Base-by-base conservation (phyloP, 2,329 filamentous ascomycete genomes). In the Ophiognomonia clavigignenti-juglandacearum region DNA sequence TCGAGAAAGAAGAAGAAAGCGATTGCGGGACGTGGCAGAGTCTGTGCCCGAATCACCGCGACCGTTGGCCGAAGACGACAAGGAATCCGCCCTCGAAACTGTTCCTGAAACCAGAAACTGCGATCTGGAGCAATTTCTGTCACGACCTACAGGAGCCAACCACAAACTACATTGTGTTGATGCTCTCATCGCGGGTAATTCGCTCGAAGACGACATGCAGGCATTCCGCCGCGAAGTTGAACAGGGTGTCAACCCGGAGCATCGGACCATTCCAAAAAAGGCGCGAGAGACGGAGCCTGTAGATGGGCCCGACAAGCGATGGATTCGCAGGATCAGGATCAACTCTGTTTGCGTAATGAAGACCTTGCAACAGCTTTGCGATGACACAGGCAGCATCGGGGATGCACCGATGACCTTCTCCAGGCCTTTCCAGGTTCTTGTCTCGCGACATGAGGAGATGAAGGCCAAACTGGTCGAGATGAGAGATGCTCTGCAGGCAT, bases 271-370 rank as follows among this genome's bases (percentile, higher is more conserved):
- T n/a, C n/a, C n/a, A n/a, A n/a, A n/a, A n/a, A n/a, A n/a, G n/a
- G n/a, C n/a, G n/a, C n/a, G n/a, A n/a, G n/a, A n/a, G n/a, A n/a
- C n/a, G 0, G 18, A 2, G n/a, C 6, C 34, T 3, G 9, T 22
- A 5, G 3, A 8, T 1, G 9, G 1, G 2, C 19, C 6, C 1
- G 14, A 26, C 13, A 45, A 45, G 20, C n/a, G n/a, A n/a, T 45
- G 35, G 19, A 39, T 45, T n/a, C 26, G 43, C 22, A 18, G 9
- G 4, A 24, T 45, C 1, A 18, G 43, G 5, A 31, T 45, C 23
- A 45, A 45, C 22, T 45, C 43, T 1, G 16, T 0, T 4, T 34
- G 13, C 24, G 43, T 45, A n/a, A 9, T 45, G 18, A 6, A 14
- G 11, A 1, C 20, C 3, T 3, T 44, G 11, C n/a, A 4, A 16